phyloP scores from a whole-genome alignment of 176 grass and related monocot genomes.

The Triticum aestivum region IWGSC_CS_RefSeq_v2.1 NC_057802.1:416808138-416808637 shows the following conservation, averaged over 20 bases:
- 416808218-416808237: background rate
- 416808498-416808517: slow-evolving; percentile 1
- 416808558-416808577: slow-evolving; percentile 14
- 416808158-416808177: background rate
- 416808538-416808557: slow-evolving; percentile 20
- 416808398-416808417: background rate
- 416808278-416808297: slow-evolving; percentile 16
- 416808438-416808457: background rate
- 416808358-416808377: background rate
- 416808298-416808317: slow-evolving; percentile 16
- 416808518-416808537: background rate
- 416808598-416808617: background rate
- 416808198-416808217: background rate
- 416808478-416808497: background rate
- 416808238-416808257: background rate
- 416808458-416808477: background rate
- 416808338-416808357: background rate
- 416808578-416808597: slow-evolving; percentile 21
- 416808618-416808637: background rate
- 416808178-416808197: background rate
- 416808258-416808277: slow-evolving; percentile 30
- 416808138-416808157: background rate
- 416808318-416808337: slow-evolving; percentile 10
- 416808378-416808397: background rate
- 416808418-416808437: background rate